A percentile compares a stretch with the other conserved stretches of the same genome.
Evolutionary conservation across 2,329 filamentous ascomycete genomes (phyloP).

Genomic region (Basipetospora sp.): DNA sequence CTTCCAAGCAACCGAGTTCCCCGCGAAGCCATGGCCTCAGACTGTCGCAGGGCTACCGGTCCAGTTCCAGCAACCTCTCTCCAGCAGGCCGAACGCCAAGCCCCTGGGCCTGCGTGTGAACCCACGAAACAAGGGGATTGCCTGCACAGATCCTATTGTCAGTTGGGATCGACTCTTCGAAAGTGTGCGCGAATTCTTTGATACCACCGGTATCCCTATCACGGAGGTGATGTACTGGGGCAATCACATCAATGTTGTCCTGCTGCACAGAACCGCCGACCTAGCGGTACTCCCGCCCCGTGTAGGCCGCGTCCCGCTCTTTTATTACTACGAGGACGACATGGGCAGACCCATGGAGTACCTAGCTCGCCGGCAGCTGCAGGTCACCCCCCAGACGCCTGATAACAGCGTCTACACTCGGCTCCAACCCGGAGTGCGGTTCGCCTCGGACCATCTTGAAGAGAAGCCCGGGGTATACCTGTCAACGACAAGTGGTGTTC

Average conservation of each 20-base stretch:
- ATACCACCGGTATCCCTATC: not conserved
- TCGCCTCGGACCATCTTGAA: not conserved
- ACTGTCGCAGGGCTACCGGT: too few relatives aligned
- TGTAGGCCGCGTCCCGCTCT: not conserved
- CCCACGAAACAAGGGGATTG: too few relatives aligned
- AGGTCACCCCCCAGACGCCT: not conserved
- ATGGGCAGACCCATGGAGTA: not conserved
- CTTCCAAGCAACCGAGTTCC: too few relatives aligned
- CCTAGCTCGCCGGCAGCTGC: not conserved
- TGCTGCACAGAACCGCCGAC: not conserved
- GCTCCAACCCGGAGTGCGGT: not conserved
- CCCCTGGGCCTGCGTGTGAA: too few relatives aligned
- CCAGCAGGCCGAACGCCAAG: too few relatives aligned
- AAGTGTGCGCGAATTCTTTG: too few relatives aligned
- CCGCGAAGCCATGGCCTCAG: too few relatives aligned
- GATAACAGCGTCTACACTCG: not conserved
- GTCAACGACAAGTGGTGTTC: too few relatives aligned
- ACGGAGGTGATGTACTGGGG: constrained; percentile 1
- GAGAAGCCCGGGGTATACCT: too few relatives aligned
- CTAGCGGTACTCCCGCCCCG: not conserved
- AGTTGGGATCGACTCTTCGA: too few relatives aligned
- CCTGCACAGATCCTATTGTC: too few relatives aligned
- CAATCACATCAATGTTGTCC: not conserved
- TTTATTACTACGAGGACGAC: not conserved
- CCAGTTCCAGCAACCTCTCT: too few relatives aligned